A percentile compares a stretch with the other conserved stretches of the same genome.
Conservation (phyloP, 2,329 filamentous ascomycete species). For the Coniella vitis region DNA sequence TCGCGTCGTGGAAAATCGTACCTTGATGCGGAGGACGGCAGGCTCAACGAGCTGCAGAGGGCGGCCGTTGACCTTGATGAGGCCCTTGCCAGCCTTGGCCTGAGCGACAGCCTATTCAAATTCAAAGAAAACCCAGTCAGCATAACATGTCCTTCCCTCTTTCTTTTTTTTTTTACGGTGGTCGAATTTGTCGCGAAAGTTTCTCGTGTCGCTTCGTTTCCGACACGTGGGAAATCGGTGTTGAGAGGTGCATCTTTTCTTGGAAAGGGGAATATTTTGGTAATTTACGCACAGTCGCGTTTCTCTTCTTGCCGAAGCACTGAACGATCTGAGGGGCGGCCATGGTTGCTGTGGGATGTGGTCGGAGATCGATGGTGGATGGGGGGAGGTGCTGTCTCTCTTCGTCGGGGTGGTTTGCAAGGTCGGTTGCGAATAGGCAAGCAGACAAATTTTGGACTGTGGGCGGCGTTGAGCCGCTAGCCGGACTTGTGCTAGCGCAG, state of each 20-base stretch:
- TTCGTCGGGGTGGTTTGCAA: background rate
- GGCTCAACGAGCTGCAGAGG: constrained; percentile 91
- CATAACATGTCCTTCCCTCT: constrained; percentile 3
- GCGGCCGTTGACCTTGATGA: constrained; percentile 98
- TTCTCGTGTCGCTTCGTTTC: background rate
- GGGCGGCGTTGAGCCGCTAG: constrained; percentile 1
- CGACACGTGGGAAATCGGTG: background rate
- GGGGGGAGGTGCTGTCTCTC: constrained; percentile 6
- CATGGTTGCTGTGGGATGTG: constrained; percentile 49
- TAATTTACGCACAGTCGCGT: constrained; percentile 52
- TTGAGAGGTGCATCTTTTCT: background rate
- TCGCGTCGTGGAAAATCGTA: constrained; percentile 33
- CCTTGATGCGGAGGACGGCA: constrained; percentile 96
- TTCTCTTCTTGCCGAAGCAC: constrained; percentile 99
- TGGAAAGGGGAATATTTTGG: background rate
- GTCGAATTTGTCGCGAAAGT: constrained; percentile 2
- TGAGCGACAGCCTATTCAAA: constrained; percentile 16
- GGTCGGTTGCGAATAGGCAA: constrained; percentile 1
- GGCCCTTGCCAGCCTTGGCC: constrained; percentile 45
- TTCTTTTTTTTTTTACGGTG: constrained; percentile 1
- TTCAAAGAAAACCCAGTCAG: constrained; percentile 8
- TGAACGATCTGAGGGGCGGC: constrained; percentile 76
- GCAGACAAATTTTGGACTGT: constrained; percentile 17
- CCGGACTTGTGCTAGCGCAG: background rate
- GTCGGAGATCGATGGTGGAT: constrained; percentile 8